phyloP scores from a whole-genome alignment of 352 stramenopile species.

The Pythium monospermum region DNA sequence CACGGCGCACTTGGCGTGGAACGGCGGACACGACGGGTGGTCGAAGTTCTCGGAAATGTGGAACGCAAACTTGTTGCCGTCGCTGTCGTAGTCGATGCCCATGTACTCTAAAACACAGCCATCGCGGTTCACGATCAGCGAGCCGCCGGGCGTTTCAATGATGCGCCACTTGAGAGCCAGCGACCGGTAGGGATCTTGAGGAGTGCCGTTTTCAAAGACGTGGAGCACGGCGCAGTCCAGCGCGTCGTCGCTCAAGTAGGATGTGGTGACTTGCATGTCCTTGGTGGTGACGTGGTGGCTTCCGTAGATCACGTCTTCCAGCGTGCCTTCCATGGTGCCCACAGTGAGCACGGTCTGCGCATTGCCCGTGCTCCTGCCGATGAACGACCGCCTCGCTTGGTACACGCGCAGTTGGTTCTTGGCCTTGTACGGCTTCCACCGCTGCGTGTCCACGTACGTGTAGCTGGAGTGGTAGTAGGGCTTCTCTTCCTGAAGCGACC shows the following conservation, averaged over 20 bases:
- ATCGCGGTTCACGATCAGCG: constrained; percentile 20
- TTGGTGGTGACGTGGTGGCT: constrained; percentile 12
- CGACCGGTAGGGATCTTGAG: constrained; percentile 13
- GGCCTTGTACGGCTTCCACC: constrained; percentile 1
- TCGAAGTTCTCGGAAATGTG: constrained; percentile 21
- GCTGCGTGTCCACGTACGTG: neutral
- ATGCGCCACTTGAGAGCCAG: constrained; percentile 23
- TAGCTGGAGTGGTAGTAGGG: neutral
- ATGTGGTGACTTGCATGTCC: constrained; percentile 18
- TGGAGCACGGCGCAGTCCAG: constrained; percentile 19
- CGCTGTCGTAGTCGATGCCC: constrained; percentile 14
- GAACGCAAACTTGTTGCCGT: constrained; percentile 17
- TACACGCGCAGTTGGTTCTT: constrained; percentile 22
- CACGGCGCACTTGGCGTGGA: constrained; percentile 5
- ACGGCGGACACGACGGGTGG: constrained; percentile 17
- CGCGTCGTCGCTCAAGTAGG: constrained; percentile 15
- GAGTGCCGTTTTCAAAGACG: constrained; percentile 15
- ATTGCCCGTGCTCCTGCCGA: neutral
- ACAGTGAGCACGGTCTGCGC: constrained; percentile 9
- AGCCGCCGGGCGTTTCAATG: constrained; percentile 7
- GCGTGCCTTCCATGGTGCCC: constrained; percentile 22
- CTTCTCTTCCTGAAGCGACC: neutral
- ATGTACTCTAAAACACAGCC: constrained; percentile 23
- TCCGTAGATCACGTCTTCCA: constrained; percentile 26
- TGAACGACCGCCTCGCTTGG: constrained; percentile 1